A percentile compares a stretch with the other conserved stretches of the same genome.
Conservation (phyloP, 305 asterid genomes). For the Rubia balearica region DNA sequence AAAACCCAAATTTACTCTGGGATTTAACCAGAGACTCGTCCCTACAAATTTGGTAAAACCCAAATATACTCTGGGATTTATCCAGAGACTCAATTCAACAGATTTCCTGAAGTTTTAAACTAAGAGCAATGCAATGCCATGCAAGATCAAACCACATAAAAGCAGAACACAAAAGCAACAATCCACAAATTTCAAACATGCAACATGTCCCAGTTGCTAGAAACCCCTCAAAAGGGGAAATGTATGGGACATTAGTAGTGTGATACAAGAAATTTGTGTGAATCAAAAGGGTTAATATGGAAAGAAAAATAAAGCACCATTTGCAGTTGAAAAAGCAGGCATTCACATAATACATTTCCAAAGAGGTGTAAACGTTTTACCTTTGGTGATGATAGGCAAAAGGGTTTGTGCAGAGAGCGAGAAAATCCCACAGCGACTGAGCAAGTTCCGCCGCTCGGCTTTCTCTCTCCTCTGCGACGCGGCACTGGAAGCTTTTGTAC, state of each 20-base stretch:
- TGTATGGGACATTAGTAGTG: neutral
- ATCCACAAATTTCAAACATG: neutral
- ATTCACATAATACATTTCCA: neutral
- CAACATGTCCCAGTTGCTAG: neutral
- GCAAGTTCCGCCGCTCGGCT: neutral
- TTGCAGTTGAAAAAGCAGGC: neutral
- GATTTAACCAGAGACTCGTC: neutral
- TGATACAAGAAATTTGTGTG: neutral
- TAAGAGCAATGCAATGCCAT: neutral
- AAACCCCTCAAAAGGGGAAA: neutral
- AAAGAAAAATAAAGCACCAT: neutral
- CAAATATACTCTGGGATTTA: neutral
- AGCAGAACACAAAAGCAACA: neutral
- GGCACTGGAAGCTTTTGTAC: neutral
- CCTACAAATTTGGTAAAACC: neutral
- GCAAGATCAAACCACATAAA: neutral
- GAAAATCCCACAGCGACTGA: neutral
- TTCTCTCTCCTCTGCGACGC: neutral
- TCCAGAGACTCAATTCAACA: neutral
- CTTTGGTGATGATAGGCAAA: neutral
- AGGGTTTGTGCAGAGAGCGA: neutral
- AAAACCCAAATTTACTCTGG: neutral
- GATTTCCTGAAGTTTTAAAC: neutral
- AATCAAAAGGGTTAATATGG: neutral
- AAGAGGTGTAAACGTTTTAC: neutral